Conservation (phyloP, 352 stramenopile genomes). For the Globisporangium yorkense region DNA sequence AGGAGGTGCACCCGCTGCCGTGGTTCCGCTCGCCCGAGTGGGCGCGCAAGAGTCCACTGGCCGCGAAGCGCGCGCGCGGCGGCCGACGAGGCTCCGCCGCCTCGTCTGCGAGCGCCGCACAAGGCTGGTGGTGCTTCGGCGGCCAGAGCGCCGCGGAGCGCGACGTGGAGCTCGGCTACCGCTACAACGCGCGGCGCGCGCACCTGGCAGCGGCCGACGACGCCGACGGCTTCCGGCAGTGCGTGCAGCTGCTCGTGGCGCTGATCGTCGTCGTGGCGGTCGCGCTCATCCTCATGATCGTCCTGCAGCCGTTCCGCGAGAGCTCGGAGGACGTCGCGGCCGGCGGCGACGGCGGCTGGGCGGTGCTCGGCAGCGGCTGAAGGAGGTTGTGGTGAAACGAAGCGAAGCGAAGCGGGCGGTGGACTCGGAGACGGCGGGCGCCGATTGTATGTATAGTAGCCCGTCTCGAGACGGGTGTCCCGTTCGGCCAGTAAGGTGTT, state of each 20-base stretch:
- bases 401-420: too few relatives aligned
- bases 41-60: conserved; percentile 21
- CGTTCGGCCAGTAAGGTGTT: too few relatives aligned
- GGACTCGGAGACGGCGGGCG: too few relatives aligned
- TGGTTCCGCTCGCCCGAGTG: conserved; percentile 76
- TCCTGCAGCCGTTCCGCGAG: conserved; percentile 47
- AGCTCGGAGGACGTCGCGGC: not conserved
- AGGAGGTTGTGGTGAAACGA: conserved; percentile 3
- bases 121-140: conserved; percentile 2
- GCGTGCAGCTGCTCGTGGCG: conserved; percentile 65
- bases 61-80: conserved; percentile 4
- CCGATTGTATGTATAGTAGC: conserved; percentile 9
- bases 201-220: conserved; percentile 19
- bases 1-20: conserved; percentile 68
- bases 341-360: not conserved
- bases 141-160: not conserved
- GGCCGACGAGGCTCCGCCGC: not conserved
- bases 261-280: conserved; percentile 66
- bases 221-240: conserved; percentile 55
- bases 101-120: not conserved
- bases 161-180: conserved; percentile 44
- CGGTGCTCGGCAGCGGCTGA: not conserved
- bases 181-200: conserved; percentile 9
- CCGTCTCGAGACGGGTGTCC: not conserved
- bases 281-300: conserved; percentile 61